Evolutionary conservation across 2,329 filamentous ascomycete genomes (phyloP), one percentile per base, ranked within the genome.

Genomic region (Exophiala sp.): DNA sequence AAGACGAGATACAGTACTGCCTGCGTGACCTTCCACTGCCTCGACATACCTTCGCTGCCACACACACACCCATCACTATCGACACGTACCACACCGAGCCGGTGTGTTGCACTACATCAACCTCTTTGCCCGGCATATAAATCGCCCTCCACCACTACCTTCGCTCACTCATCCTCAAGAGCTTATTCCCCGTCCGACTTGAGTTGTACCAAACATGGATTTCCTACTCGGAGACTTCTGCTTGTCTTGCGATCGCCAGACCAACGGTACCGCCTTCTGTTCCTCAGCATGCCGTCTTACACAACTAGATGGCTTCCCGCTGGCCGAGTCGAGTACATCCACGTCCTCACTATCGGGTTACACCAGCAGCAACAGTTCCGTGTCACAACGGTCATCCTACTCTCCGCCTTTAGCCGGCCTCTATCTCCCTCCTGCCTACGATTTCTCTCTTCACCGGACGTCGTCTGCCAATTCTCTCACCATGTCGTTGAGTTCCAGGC

Each of bases 221-320:
- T 56, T 56, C 51, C 40, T 56, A 35, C 86, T 86, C 63, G 87
- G 86, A 69, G 85, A 94, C 70, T 95, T 88, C 79, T 96, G 90
- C 77, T 82, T 96, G 62, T 83, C 86, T 73, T 96, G 90, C 75
- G 90, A 96, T 73, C 85, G 85, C 72, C 87, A 94, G 72, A 89
- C 86, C 53, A 80, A 86, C 58, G 82, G 82, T 49, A 83, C 83
- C 55, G 82, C 86, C 59, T 95, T 95, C 77, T 96, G 90, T 78
- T 95, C 88, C 40, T 89, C 96, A 72, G 81, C 86, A 23, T 96
- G 90, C 78, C 81, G 88, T 58, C 76, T 96, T 38, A 85, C 87
- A 59, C 90, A 95, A 70, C 82, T 91, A 62, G 89, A 95, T 49
- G 58, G 43, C 35, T 62, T 62, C 37, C 53, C 59, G 24, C 56